A percentile compares a stretch with the other conserved stretches of the same genome.
Evolutionary conservation across 495 filamentous ascomycete species (phyloP).

Genomic region (Podospora australis): DNA sequence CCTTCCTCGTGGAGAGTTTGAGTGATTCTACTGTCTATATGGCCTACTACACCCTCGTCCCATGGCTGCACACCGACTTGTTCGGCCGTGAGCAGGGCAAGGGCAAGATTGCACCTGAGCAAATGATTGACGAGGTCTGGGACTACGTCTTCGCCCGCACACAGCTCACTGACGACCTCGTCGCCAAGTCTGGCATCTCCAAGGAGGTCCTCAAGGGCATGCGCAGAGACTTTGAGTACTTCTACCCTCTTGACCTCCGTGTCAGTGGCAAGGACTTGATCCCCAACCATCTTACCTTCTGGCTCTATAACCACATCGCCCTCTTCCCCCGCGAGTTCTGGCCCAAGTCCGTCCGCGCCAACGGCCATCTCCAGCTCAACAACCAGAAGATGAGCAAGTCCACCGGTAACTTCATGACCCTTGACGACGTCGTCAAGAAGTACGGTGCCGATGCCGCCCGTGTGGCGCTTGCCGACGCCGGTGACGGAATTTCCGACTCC

Average conservation of each 20-base stretch:
- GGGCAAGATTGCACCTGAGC: constrained; percentile 61
- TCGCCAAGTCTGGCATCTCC: constrained; percentile 56
- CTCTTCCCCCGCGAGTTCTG: constrained; percentile 82
- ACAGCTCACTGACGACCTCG: constrained; percentile 57
- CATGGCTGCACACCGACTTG: constrained; percentile 70
- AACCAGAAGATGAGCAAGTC: constrained; percentile 96
- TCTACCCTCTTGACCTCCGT: constrained; percentile 85
- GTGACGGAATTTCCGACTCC: constrained; percentile 90
- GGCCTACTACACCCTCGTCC: constrained; percentile 93
- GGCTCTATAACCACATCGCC: constrained; percentile 85
- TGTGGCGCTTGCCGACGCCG: constrained; percentile 89
- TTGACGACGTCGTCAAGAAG: constrained; percentile 79
- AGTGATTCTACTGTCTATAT: constrained; percentile 91
- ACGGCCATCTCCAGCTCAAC: constrained; percentile 90
- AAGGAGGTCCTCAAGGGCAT: constrained; percentile 66
- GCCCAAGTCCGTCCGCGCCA: constrained; percentile 75
- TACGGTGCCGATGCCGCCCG: constrained; percentile 90
- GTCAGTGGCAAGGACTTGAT: constrained; percentile 84
- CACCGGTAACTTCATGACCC: constrained; percentile 91
- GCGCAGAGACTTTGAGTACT: constrained; percentile 91
- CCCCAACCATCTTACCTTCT: constrained; percentile 89
- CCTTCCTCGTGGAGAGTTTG: constrained; percentile 88
- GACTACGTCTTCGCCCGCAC: constrained; percentile 73
- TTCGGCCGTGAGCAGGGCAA: constrained; percentile 68
- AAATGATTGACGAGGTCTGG: constrained; percentile 96